Evolutionary conservation across 768 basidiomycete genomes (phyloP).

Genomic region (Leccinum uliginosum): DNA sequence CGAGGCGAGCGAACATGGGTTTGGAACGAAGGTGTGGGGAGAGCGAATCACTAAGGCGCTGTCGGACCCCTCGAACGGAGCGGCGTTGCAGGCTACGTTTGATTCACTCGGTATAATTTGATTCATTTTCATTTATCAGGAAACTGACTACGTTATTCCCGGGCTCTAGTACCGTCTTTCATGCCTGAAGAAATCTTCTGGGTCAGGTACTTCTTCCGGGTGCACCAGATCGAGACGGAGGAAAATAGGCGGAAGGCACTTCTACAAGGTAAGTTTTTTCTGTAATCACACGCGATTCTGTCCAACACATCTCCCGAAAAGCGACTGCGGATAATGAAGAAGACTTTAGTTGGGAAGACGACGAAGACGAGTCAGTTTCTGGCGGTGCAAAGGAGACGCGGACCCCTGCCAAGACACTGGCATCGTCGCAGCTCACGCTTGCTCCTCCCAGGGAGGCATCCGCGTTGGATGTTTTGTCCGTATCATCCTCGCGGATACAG

Average conservation of each 20-base stretch:
- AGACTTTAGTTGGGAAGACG: constrained; percentile 90
- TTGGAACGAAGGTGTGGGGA: constrained; percentile 47
- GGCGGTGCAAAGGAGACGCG: constrained; percentile 6
- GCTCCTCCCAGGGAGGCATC: constrained; percentile 20
- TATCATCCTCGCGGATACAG: constrained; percentile 32
- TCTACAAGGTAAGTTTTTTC: constrained; percentile 53
- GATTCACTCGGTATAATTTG: constrained; percentile 54
- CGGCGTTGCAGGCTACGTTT: constrained; percentile 46
- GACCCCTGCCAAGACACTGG: constrained; percentile 7
- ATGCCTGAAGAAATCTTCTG: constrained; percentile 71
- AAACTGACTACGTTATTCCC: not conserved
- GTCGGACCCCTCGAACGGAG: constrained; percentile 48
- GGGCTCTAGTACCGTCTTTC: constrained; percentile 59
- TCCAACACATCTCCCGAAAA: constrained; percentile 20
- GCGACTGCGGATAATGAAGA: constrained; percentile 72
- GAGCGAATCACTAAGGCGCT: constrained; percentile 45
- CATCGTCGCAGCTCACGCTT: constrained; percentile 23
- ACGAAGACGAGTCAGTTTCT: constrained; percentile 64
- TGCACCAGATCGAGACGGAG: constrained; percentile 74
- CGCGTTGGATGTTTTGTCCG: constrained; percentile 17
- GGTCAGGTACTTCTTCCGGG: constrained; percentile 87
- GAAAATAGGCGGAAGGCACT: constrained; percentile 76
- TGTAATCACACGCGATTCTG: not conserved
- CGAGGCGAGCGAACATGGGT: constrained; percentile 53
- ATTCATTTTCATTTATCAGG: constrained; percentile 1